Evolutionary conservation across 1,139 yeast genomes (phyloP), one percentile per base, ranked within the genome.

Genomic region (Starmera stellimalicola): DNA sequence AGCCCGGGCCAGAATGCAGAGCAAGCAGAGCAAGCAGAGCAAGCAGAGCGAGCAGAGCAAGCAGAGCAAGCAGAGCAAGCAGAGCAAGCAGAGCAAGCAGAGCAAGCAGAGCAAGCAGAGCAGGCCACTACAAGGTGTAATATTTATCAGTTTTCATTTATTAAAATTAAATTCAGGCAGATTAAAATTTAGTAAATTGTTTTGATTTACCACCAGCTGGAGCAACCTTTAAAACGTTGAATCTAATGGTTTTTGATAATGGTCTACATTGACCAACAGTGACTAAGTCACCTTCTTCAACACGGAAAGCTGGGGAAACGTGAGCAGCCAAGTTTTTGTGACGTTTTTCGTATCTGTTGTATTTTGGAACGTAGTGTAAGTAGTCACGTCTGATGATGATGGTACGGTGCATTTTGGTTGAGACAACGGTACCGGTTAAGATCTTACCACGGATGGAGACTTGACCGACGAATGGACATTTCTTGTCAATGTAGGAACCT

Each of bases 211-310:
- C 82, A 62, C 77, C 75, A 63, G 94, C 76, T 63, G 88, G 74
- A 64, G 91, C 75, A 63, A 91, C 95, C 74, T 88, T 87, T 66
- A 91, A 77, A 63, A 91, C 99, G 80, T 93, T 91, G 83, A 91
- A 91, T 83, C 98, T 88, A 63, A 91, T 96, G 58, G 99, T 91
- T 87, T 91, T 91, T 63, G 98, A 91, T 66, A 91, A 74, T 63
- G 99, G 99, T 79, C 98, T 91, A 83, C 98, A 91, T 78, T 93
- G 98, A 68, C 99, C 99, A 68, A 91, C 97, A 60, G 95, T 88
- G 62, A 93, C 98, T 56, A 82, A 76, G 65, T 93, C 99, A 77
- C 99, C 99, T 68, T 88, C 97, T 67, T 74, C 73, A 60, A 88
- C 96, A 77, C 99, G 94, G 97, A 91, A 91, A 71, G 98, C 98